Base-by-base conservation (phyloP, 768 basidiomycete genomes). In the Phallus indusiatus region DNA sequence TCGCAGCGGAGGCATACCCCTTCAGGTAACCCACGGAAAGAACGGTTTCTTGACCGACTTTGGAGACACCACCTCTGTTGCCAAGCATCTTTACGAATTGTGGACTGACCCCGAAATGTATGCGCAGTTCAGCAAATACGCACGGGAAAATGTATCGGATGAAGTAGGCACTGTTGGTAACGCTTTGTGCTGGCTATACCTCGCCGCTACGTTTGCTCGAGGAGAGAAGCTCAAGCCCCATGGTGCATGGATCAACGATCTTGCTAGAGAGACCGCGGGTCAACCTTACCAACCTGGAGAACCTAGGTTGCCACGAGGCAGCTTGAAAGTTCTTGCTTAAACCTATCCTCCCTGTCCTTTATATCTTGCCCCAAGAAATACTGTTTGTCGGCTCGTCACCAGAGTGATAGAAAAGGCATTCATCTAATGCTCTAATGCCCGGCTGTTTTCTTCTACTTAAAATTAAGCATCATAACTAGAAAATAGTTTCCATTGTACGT, bases 1-100 rank as follows among this genome's bases (percentile, higher is more conserved):
- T 54, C 78, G 78, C 59, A 94, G 94, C 4, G 94, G 94, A 60
- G 94, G 94, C 64, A 95, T 97, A 67, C 94, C 94, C 47, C 82
- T 96, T 51, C 94, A 97, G 69, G 81, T 96, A 63, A 82, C 82
- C 64, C 74, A 96, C 64, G 93, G 91, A 56, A 85, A 90, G 72
- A 90, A 88, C 63, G 94, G 94, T 53, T 94, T 79, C 78, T 76
- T 96, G 64, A 87, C 86, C 63, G 81, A 83, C 17, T 80, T 84
- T 10, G 86, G 86, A 28, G 88, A 94, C 68, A 86, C 88, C 64
- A 76, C 75, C 5, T 73, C 82, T 6, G 90, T 94, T 51, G 89
- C 92, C 36, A 74, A 79, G 64, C 78, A 91, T 67, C 77, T 95
- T 58, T 86, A 76, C 70, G 80, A 92, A 37, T 79, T 94, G 24